Evolutionary conservation across 2,329 filamentous ascomycete genomes (phyloP).

Genomic region (Aspergillus calidoustus): DNA sequence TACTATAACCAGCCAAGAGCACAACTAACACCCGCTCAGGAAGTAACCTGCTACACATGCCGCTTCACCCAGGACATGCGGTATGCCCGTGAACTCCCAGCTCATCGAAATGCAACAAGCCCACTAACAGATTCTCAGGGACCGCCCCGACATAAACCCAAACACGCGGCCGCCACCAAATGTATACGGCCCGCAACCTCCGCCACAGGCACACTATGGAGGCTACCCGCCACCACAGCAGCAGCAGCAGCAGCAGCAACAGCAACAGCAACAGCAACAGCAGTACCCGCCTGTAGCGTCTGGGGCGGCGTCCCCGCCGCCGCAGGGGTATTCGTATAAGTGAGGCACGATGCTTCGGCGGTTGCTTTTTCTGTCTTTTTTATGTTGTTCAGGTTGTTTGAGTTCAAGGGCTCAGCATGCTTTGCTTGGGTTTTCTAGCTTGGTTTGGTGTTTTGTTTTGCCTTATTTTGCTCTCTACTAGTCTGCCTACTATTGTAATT

Average conservation of each 20-base stretch:
- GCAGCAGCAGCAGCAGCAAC: constrained; percentile 17
- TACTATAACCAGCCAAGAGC: neutral
- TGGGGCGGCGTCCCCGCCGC: constrained; percentile 20
- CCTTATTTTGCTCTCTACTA: neutral
- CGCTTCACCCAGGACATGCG: constrained; percentile 44
- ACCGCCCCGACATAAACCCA: constrained; percentile 45
- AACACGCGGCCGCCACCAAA: constrained; percentile 39
- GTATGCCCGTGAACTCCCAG: constrained; percentile 25
- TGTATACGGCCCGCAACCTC: constrained; percentile 33
- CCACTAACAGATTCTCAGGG: constrained; percentile 22
- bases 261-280: constrained; percentile 23
- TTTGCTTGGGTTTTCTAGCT: neutral
- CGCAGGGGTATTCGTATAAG: constrained; percentile 29
- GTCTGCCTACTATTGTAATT: neutral
- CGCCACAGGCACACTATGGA: constrained; percentile 28
- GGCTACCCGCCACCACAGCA: constrained; percentile 9
- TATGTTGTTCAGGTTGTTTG: neutral
- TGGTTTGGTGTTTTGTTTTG: neutral
- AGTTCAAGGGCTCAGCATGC: neutral
- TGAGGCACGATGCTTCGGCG: constrained; percentile 11
- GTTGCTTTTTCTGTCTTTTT: neutral
- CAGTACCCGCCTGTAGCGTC: constrained; percentile 22
- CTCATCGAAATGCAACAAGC: too few relatives aligned
- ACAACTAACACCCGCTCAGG: constrained; percentile 32
- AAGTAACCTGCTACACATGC: constrained; percentile 45